Conservation (phyloP, 768 basidiomycete genomes). For the Trametes cinnabarina region DNA sequence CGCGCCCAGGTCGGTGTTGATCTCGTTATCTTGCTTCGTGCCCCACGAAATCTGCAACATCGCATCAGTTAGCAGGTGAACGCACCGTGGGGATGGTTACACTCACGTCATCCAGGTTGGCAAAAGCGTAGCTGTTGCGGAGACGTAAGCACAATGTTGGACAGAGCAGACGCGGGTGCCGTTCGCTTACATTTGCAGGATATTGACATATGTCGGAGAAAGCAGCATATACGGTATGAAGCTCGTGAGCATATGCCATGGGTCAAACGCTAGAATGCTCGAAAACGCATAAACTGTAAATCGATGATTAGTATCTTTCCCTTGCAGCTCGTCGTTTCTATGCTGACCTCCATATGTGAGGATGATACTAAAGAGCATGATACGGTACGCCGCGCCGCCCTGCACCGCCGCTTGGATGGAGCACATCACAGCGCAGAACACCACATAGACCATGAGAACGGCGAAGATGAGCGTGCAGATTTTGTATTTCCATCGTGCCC, state of each 20-base stretch:
- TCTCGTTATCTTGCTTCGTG: slow-evolving; percentile 83
- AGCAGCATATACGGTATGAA: slow-evolving; percentile 86
- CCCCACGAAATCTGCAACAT: slow-evolving; percentile 87
- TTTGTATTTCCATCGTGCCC: slow-evolving; percentile 85
- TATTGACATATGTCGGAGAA: slow-evolving; percentile 77
- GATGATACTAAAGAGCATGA: slow-evolving; percentile 84
- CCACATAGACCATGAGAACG: slow-evolving; percentile 78
- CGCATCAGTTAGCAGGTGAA: too few relatives aligned
- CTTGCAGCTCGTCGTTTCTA: neutral
- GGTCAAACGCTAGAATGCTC: slow-evolving; percentile 48
- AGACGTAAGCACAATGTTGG: slow-evolving; percentile 42
- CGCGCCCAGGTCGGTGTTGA: slow-evolving; percentile 77
- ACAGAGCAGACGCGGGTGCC: slow-evolving; percentile 46
- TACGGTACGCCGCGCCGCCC: slow-evolving; percentile 61
- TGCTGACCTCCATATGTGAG: slow-evolving; percentile 77
- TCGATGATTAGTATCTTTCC: neutral
- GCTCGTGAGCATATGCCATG: slow-evolving; percentile 94
- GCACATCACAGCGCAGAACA: slow-evolving; percentile 80
- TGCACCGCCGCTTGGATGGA: slow-evolving; percentile 68
- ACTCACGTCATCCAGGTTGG: slow-evolving; percentile 80
- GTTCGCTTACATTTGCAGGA: slow-evolving; percentile 80
- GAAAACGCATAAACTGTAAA: slow-evolving; percentile 16
- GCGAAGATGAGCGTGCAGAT: slow-evolving; percentile 71
- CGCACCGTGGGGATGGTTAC: too few relatives aligned
- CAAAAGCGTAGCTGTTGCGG: slow-evolving; percentile 49